Conservation (phyloP, 2,329 filamentous ascomycete species). For the Apiospora pterosperma region DNA sequence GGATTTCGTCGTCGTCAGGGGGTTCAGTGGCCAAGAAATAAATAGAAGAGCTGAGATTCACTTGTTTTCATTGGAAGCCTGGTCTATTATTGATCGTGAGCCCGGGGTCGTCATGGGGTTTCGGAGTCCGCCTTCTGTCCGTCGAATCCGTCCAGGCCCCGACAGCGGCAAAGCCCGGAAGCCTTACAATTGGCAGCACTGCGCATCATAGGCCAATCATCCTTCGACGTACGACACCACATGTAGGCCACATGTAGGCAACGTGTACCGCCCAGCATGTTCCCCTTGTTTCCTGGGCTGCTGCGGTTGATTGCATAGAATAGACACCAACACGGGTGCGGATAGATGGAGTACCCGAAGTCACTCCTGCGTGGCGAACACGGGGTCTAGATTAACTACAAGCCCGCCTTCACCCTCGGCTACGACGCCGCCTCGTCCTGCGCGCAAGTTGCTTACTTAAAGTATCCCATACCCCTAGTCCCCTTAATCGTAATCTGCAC, state of each 20-base stretch:
- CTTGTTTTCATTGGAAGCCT: not conserved
- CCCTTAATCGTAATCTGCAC: not conserved
- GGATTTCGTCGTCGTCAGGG: too few relatives aligned
- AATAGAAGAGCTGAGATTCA: not conserved
- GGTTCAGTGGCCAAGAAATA: too few relatives aligned
- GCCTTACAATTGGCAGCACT: not conserved
- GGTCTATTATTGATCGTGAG: not conserved
- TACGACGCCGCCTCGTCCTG: not conserved
- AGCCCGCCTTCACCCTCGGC: not conserved
- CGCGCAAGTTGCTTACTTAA: too few relatives aligned
- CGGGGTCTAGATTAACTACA: not conserved
- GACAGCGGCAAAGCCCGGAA: not conserved
- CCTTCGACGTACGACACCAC: not conserved
- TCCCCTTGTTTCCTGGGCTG: not conserved
- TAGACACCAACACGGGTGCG: not conserved
- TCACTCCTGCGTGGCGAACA: not conserved
- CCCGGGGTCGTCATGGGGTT: not conserved
- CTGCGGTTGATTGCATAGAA: not conserved
- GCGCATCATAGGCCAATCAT: not conserved
- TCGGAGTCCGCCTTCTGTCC: not conserved
- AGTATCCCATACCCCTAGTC: not conserved
- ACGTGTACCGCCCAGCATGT: not conserved
- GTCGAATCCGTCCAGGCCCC: not conserved
- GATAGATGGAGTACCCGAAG: not conserved
- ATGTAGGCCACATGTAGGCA: not conserved